Evolutionary conservation across 202 grass and related monocot genomes (phyloP), one percentile per base, ranked within the genome.

Genomic region (Elaeis oleifera): DNA sequence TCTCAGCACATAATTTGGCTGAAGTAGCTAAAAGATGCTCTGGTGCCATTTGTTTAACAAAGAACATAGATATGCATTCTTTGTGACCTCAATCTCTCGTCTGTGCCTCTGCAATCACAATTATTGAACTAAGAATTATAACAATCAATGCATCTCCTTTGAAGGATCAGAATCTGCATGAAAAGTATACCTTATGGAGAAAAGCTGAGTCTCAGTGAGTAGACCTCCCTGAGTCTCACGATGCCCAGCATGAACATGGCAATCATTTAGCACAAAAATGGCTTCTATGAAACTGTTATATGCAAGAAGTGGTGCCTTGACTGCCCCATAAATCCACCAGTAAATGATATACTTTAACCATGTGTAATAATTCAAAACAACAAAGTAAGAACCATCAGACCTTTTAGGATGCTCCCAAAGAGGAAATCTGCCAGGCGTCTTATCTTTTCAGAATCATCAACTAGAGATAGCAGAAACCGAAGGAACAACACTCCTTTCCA

Each of bases 271-370:
- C 51, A 88, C 79, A 50, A 78, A 88, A 53, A 96, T 90, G 57
- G 91, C 91, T 83, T 90, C 91, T 79, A 96, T 90, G 65, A 96
- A 96, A 73, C 91, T 96, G 77, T 96, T 96, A 69, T 96, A 96
- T 71, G 91, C 91, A 83, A 96, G 87, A 58, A 96, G 87, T 74
- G 91, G 91, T 3, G 87, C 84, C 74, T 96, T 96, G 69, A 84
- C 91, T 96, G 81, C 58, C 76, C 77, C 60, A 74, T 85, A 52
- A 65, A 78, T 48, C 3, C 59, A 58, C 23, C 16, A 39, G 24
- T n/a, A 29, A 29, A 74, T 19, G 36, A 53, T 16, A 21, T 58
- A 49, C 56, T 49, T 23, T 23, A 59, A 39, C 1, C 4, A 11
- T 55, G 51, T 7, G 23, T 51, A 66, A 69, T 44, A 44, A 25